phyloP scores from a whole-genome alignment of 352 stramenopile genomes.

The Phytophthora colocasiae region DNA sequence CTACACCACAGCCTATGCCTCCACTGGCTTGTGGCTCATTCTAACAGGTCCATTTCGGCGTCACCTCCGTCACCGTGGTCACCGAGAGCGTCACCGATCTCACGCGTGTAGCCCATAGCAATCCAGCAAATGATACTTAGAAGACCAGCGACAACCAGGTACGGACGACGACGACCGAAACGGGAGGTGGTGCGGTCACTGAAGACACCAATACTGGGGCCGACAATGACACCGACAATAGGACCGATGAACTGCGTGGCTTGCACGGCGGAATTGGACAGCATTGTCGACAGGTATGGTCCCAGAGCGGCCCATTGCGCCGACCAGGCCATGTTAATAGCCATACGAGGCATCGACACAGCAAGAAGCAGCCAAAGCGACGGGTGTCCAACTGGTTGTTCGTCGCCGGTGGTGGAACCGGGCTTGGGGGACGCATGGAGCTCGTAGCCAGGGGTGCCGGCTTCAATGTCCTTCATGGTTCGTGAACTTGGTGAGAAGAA shows the following conservation, averaged over 20 bases:
- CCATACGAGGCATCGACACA: slow-evolving; percentile 32
- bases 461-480: slow-evolving; percentile 19
- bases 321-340: slow-evolving; percentile 30
- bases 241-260: slow-evolving; percentile 30
- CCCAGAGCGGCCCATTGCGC: slow-evolving; percentile 59
- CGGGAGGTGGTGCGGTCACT: slow-evolving; percentile 29
- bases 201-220: slow-evolving; percentile 28
- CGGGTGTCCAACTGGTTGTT: slow-evolving; percentile 11
- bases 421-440: slow-evolving; percentile 31
- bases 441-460: slow-evolving; percentile 34
- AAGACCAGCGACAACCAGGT: slow-evolving; percentile 46
- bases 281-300: slow-evolving; percentile 52
- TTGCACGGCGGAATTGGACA: slow-evolving; percentile 46
- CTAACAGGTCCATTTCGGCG: slow-evolving; percentile 14
- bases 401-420: slow-evolving; percentile 13
- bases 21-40: too few species aligned
- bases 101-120: slow-evolving; percentile 49
- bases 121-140: slow-evolving; percentile 54
- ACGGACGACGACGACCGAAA: slow-evolving; percentile 21
- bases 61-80: slow-evolving; percentile 26
- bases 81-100: slow-evolving; percentile 27
- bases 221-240: slow-evolving; percentile 31
- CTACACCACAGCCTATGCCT: too few species aligned
- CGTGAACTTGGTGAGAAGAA: slow-evolving; percentile 5
- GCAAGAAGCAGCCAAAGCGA: slow-evolving; percentile 30